Evolutionary conservation across 2,329 filamentous ascomycete species (phyloP), one percentile per base, ranked within the genome.

Genomic region (Hymenoscyphus salicellus): DNA sequence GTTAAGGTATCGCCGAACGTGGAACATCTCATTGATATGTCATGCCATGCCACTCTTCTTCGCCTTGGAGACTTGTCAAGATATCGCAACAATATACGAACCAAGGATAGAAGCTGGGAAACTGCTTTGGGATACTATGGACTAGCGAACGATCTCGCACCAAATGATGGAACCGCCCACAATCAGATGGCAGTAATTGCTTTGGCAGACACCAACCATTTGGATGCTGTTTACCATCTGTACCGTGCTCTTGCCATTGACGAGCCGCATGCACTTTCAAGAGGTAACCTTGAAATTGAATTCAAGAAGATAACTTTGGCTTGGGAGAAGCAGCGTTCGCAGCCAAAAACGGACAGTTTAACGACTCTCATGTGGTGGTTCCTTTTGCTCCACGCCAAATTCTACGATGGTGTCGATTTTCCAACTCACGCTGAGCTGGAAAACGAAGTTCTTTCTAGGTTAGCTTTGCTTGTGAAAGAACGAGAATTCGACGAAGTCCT

Each of bases 131-230:
- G 89, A 11, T 97, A 94, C 77, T 98, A 99, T 77, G 82, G 85
- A 63, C 81, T 98, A 65, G 95, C 95, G 26, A 86, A 88, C 68
- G 86, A 90, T 60, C 84, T 98, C 61, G 85, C 90, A 70, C 92
- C 94, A 2, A 82, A 86, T 20, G 92, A 90, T 56, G 94, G 94
- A 33, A 86, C 88, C 68, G 90, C 92, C 17, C 90, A 96, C 73
- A 94, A 99, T 73, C 95, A 98, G 77, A 87, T 95, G 76, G 93
- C 91, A 41, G 91, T 98, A 41, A 89, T 98, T 65, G 89, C 90
- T 65, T 84, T 92, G 58, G 88, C 90, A 61, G 87, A 93, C 71
- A 85, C 84, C 64, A 89, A 94, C 70, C 90, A 96, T 75, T 84
- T 98, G 60, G 87, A 92, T 66, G 89, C 92, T 10, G 89, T 96